phyloP scores from a whole-genome alignment of 768 basidiomycete species.

The Lentinula aciculospora region DNA sequence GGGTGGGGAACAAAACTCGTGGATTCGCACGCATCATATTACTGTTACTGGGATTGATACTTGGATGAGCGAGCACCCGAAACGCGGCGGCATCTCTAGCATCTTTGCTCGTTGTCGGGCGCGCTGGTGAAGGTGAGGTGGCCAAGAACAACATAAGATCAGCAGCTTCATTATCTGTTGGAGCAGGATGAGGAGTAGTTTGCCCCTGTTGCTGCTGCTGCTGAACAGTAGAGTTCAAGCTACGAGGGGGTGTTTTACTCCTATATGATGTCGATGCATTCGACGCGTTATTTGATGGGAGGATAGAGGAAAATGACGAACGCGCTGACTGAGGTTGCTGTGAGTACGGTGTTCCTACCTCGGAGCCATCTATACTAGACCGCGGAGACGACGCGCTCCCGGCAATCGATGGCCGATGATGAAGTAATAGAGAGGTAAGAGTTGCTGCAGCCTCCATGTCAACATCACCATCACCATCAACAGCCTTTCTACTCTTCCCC shows the following conservation, averaged over 20 bases:
- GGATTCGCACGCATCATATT: slow-evolving; percentile 53
- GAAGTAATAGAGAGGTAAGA: slow-evolving; percentile 64
- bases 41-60: slow-evolving; percentile 20
- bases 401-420: slow-evolving; percentile 56
- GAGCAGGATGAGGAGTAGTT: slow-evolving; percentile 43
- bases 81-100: slow-evolving; percentile 51
- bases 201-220: slow-evolving; percentile 6
- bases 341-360: slow-evolving; percentile 56
- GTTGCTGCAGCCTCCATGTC: slow-evolving; percentile 85
- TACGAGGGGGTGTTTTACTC: slow-evolving; percentile 33
- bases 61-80: slow-evolving; percentile 42
- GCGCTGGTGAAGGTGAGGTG: slow-evolving; percentile 77
- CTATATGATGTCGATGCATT: slow-evolving; percentile 17
- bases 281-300: slow-evolving; percentile 16
- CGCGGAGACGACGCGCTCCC: slow-evolving; percentile 63
- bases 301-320: slow-evolving; percentile 31
- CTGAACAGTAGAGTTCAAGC: slow-evolving; percentile 20
- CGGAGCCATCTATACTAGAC: slow-evolving; percentile 65
- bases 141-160: slow-evolving; percentile 82
- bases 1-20: slow-evolving; percentile 62
- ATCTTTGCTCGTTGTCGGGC: slow-evolving; percentile 45
- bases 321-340: slow-evolving; percentile 63
- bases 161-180: slow-evolving; percentile 82
- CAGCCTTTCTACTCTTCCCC: slow-evolving; percentile 16
- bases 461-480: slow-evolving; percentile 50